These are phyloP conservation scores for Aspergillus japonicus DNA, from an alignment of 2,329 filamentous ascomycete genomes.

Conservation along the genomic window DNA sequence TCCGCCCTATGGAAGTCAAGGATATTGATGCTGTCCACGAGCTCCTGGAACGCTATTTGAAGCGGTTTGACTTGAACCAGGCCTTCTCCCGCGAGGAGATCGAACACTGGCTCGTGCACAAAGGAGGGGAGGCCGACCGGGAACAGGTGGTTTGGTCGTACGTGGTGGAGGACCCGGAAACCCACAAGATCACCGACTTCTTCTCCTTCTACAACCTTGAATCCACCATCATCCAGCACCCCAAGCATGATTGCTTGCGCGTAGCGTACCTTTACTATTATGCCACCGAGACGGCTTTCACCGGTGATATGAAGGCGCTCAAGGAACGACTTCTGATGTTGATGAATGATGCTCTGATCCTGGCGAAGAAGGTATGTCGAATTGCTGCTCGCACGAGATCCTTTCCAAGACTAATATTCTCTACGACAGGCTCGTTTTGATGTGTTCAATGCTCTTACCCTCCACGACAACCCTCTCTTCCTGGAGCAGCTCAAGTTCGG, in stretches of 20 bases:
- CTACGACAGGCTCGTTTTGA: constrained; percentile 68
- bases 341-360: constrained; percentile 79
- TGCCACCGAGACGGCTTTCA: constrained; percentile 75
- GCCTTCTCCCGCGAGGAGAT: constrained; percentile 78
- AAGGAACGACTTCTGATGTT: constrained; percentile 79
- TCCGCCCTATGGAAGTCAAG: constrained; percentile 75
- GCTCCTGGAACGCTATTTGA: constrained; percentile 73
- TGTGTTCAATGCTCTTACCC: constrained; percentile 91
- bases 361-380: constrained; percentile 70
- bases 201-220: constrained; percentile 96
- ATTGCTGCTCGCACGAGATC: no score
- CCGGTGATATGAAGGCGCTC: constrained; percentile 55
- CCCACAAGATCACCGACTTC: constrained; percentile 88
- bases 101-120: constrained; percentile 81
- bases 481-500: constrained; percentile 93
- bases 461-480: constrained; percentile 93
- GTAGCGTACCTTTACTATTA: constrained; percentile 99
- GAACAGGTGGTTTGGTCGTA: constrained; percentile 93
- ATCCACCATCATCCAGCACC: constrained; percentile 82
- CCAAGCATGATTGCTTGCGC: constrained; percentile 74
- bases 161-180: constrained; percentile 72
- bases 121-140: constrained; percentile 55
- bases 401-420: constrained; percentile 3
- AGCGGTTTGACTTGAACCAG: constrained; percentile 79
- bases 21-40: constrained; percentile 75